These are phyloP conservation scores for Cadophora gregata DNA, from an alignment of 2,329 filamentous ascomycete genomes.

Conservation along the genomic window DNA sequence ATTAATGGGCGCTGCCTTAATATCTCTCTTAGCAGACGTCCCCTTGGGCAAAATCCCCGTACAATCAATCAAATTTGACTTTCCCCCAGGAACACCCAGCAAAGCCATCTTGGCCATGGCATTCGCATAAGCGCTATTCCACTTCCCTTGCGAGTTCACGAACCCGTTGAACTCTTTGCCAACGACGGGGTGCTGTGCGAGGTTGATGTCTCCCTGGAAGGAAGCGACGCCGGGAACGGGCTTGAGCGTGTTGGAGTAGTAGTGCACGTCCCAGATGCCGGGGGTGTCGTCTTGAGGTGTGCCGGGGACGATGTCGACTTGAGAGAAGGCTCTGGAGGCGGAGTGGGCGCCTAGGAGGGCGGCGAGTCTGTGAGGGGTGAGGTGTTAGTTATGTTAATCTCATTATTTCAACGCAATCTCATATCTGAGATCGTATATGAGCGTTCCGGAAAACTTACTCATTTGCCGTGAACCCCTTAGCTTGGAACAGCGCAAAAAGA, in stretches of 20 bases:
- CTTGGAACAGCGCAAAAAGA: conserved; percentile 44
- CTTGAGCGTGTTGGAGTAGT: conserved; percentile 44
- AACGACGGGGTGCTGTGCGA: conserved; percentile 85
- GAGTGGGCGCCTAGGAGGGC: conserved; percentile 48
- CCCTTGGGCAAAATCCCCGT: conserved; percentile 25
- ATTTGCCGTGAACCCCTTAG: conserved; percentile 45
- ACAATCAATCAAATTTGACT: conserved; percentile 26
- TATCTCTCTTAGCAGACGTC: conserved; percentile 26
- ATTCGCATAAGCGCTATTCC: conserved; percentile 44
- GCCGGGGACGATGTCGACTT: conserved; percentile 39
- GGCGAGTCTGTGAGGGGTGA: conserved; percentile 42
- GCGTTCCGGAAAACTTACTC: not conserved
- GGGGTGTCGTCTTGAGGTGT: conserved; percentile 45
- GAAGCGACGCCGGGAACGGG: conserved; percentile 59
- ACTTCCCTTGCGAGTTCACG: conserved; percentile 44
- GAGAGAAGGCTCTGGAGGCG: conserved; percentile 42
- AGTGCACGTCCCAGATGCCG: conserved; percentile 47
- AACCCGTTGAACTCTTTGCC: conserved; percentile 47
- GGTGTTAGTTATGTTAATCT: not conserved
- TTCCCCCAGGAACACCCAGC: conserved; percentile 24
- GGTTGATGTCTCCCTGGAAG: conserved; percentile 88
- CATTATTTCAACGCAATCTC: not conserved
- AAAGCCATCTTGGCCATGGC: conserved; percentile 34
- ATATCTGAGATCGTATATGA: not conserved
- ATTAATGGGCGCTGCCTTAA: conserved; percentile 25